Conservation (phyloP, 805 yeast genomes). For the Nakazawaea ishiwadae region DNA sequence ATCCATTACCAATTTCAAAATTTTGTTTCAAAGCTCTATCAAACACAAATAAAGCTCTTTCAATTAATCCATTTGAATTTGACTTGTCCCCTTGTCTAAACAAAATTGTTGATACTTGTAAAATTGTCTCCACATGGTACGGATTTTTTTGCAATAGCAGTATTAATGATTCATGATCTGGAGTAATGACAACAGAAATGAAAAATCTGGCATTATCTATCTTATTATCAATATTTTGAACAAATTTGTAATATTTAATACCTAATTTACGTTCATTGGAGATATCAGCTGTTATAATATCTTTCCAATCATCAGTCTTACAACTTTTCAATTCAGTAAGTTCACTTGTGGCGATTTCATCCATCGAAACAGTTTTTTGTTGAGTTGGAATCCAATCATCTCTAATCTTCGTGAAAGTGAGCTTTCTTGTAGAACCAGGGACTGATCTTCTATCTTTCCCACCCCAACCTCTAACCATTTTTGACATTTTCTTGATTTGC, state of each 20-base stretch:
- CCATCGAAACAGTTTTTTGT: conserved; percentile 57
- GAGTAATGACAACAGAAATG: conserved; percentile 62
- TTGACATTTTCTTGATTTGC: conserved; percentile 54
- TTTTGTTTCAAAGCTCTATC: conserved; percentile 65
- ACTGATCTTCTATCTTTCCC: conserved; percentile 69
- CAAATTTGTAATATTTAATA: conserved; percentile 53
- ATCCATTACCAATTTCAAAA: conserved; percentile 53
- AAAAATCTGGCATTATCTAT: conserved; percentile 49
- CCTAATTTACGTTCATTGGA: conserved; percentile 35
- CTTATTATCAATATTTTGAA: conserved; percentile 22
- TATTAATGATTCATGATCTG: conserved; percentile 73
- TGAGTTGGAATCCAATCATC: conserved; percentile 79
- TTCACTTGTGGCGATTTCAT: conserved; percentile 39
- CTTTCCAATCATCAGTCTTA: conserved; percentile 41
- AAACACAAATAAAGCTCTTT: conserved; percentile 72
- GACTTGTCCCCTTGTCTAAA: conserved; percentile 74
- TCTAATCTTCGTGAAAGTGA: conserved; percentile 64
- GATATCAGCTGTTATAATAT: conserved; percentile 39
- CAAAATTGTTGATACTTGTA: conserved; percentile 72
- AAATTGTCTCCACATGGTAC: conserved; percentile 71
- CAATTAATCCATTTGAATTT: conserved; percentile 69
- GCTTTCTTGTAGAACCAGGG: conserved; percentile 70
- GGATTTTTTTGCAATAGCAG: conserved; percentile 55
- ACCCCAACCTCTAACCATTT: conserved; percentile 76
- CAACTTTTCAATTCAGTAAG: conserved; percentile 30